A percentile compares a stretch with the other conserved stretches of the same genome.
These are phyloP conservation scores for Amanita subjunquillea DNA, from an alignment of 768 basidiomycete species.

Conservation along the genomic window DNA sequence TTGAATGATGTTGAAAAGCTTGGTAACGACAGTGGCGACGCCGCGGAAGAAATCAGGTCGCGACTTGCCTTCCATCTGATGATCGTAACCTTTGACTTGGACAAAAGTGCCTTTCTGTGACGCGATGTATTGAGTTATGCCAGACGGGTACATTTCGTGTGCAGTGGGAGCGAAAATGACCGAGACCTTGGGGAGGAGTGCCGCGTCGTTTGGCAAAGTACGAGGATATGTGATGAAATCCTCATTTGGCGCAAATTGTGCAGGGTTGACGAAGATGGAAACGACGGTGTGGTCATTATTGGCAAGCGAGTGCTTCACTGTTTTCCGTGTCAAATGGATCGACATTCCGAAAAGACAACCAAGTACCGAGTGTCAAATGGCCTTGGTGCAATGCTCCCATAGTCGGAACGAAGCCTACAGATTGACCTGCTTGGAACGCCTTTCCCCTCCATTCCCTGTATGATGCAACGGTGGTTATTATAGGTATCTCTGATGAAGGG, in stretches of 20 bases:
- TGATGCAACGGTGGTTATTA: conserved; percentile 48
- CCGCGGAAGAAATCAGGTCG: conserved; percentile 92
- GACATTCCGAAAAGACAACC: neutral
- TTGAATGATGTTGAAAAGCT: conserved; percentile 88
- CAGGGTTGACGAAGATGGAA: conserved; percentile 97
- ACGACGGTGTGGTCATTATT: conserved; percentile 83
- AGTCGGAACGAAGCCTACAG: conserved; percentile 92
- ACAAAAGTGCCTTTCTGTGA: conserved; percentile 84
- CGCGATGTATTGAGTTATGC: conserved; percentile 66
- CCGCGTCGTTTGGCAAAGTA: conserved; percentile 69
- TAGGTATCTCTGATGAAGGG: conserved; percentile 29
- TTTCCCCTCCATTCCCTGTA: conserved; percentile 68
- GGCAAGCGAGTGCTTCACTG: conserved; percentile 68
- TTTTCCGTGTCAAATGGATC: neutral
- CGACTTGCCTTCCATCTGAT: conserved; percentile 87
- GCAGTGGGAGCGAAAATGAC: conserved; percentile 77
- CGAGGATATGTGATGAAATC: conserved; percentile 89
- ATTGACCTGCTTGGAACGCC: conserved; percentile 45
- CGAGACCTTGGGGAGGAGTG: conserved; percentile 44
- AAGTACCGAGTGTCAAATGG: conserved; percentile 80
- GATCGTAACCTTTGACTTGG: conserved; percentile 82
- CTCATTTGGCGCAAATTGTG: conserved; percentile 94
- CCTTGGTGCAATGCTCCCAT: conserved; percentile 97
- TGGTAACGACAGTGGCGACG: conserved; percentile 90
- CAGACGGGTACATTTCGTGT: conserved; percentile 87